A percentile compares a stretch with the other conserved stretches of the same genome.
Conservation (phyloP, 2,329 filamentous ascomycete genomes). For the Fragosphaeria purpurea region DNA sequence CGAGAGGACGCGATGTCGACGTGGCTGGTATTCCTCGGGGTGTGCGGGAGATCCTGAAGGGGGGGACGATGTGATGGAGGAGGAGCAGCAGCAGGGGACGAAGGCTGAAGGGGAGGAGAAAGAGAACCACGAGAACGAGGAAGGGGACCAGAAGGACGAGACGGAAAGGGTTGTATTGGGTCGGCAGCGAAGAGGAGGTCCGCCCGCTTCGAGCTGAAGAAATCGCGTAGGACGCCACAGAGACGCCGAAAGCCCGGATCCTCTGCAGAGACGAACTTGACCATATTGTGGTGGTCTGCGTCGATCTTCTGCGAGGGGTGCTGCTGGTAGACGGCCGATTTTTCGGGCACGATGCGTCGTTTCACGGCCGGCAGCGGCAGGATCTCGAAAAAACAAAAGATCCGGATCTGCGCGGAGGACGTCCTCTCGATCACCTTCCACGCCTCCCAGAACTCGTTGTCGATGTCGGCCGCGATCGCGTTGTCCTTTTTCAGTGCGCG, state of each 20-base stretch:
- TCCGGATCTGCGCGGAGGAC: background rate
- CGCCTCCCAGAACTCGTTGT: slow-evolving; percentile 2
- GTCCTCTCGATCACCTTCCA: background rate
- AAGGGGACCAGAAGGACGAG: too few relatives aligned
- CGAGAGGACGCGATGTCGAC: too few relatives aligned
- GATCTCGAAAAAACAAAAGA: slow-evolving; percentile 3
- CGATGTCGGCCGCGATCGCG: background rate
- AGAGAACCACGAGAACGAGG: too few relatives aligned
- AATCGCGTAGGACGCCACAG: background rate
- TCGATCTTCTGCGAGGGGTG: background rate
- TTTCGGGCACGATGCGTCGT: background rate
- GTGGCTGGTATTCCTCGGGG: too few relatives aligned
- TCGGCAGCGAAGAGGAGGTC: background rate
- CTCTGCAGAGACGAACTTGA: background rate
- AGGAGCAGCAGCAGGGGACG: too few relatives aligned
- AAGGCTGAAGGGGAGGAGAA: too few relatives aligned
- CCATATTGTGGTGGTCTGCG: background rate
- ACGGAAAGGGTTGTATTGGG: background rate
- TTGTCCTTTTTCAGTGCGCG: background rate
- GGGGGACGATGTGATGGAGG: too few relatives aligned
- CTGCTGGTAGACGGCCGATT: background rate
- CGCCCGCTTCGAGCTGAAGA: background rate
- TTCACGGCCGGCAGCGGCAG: background rate
- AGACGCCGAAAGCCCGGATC: background rate
- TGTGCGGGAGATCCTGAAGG: too few relatives aligned